Evolutionary conservation across 2,329 filamentous ascomycete species (phyloP), one percentile per base, ranked within the genome.

Genomic region (Diaporthe aspalathi): DNA sequence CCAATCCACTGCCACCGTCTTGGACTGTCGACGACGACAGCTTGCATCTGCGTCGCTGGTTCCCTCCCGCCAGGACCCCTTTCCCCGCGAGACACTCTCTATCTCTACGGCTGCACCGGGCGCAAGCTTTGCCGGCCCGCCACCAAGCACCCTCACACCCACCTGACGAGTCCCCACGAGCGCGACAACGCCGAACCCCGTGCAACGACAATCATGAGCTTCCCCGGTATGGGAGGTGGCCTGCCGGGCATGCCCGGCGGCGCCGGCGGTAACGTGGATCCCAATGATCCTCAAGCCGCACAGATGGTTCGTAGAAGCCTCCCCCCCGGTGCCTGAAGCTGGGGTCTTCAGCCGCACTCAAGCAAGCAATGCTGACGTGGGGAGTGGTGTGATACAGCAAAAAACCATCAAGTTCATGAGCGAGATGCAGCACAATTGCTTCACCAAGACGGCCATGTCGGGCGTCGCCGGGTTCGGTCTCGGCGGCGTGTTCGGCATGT

Each of bases 391-490:
- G 35, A 12, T 5, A 35, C n/a, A 72, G 71, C 22, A 35, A 50
- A 65, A 65, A 65, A 65, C 45, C 8, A 65, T 62, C 4, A 47
- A 70, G 40, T 63, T 68, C 24, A 67, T 56, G 45, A 76, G 49
- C 22, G 69, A 96, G 93, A 92, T 97, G 85, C 90, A 94, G 94
- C 95, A 98, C 82, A 97, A 94, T 43, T 99, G 96, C 80, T 90
- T 92, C 29, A 91, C 91, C 71, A 99, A 99, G 83, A 93, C 94
- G 22, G 91, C 90, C 76, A 92, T 99, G 83, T 93, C 95, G 0
- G 96, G 95, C 70, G 93, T 92, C 29, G 97, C 97, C 90, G 96
- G 96, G 20, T 98, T 98, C 78, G 96, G 92, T 47, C 91, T 99
- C 75, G 96, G 96, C 74, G 96, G 94, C 78, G 86, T 97, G 53